Base-by-base conservation (phyloP, 2,329 filamentous ascomycete genomes). In the Penicillium sp. region DNA sequence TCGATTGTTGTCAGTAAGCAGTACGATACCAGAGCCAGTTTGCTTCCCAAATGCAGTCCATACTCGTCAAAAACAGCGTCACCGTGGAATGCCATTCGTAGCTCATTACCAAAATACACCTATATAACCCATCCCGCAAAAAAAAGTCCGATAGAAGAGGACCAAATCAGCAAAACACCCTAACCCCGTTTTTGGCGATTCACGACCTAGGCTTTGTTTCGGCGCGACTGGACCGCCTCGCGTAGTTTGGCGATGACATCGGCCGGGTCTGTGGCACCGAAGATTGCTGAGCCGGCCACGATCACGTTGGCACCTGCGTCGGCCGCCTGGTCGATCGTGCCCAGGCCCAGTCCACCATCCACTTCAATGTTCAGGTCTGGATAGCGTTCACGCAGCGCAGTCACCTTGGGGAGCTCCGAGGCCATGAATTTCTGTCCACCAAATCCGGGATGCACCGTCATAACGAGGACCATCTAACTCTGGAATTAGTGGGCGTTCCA, bases 391-490 rank as follows among this genome's bases (percentile, higher is more conserved):
- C 94, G 85, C 63, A 99, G 80, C 36, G 87, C 90, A 61, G 87
- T 76, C 23, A 99, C 94, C 78, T 99, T 99, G 69, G 93, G 91
- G 62, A 99, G 84, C 77, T 96, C 90, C 6, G 89, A 90, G 12
- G 90, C 86, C 91, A 97, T 97, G 80, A 99, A 99, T 70, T 96
- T 96, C 71, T 99, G 94, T 6, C 94, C 94, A 58, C 94, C 94
- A 69, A 99, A 99, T 42, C 94, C 94, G 42, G 94, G 94, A 75
- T 99, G 85, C 41, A 99, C 94, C 1, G 94, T 99, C 94, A 99
- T 99, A 55, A 99, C 84, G 16, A 99, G 85, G 34, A 96, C 91
- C 94, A 99, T 99, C 93, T 96, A 29, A 23, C 4, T 15, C 13
- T 50, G 47, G 9, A 13, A 39, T 58, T 43, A 61, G 57, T 31